Base-by-base conservation (phyloP, 73 alveolate species). In the Stentor roeselii region DNA sequence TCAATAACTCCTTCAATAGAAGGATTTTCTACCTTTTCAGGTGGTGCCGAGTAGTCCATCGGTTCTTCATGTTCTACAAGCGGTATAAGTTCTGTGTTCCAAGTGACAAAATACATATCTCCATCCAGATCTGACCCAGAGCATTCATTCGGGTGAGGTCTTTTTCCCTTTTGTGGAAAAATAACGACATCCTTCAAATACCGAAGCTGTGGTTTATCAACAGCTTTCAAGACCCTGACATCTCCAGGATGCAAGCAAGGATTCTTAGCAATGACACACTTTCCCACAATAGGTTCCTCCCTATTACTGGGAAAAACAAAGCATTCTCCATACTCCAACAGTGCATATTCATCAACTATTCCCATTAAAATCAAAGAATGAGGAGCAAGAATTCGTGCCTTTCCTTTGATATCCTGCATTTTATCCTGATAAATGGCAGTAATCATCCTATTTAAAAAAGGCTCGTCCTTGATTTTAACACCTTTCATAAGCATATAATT, bases 241-340 rank as follows among this genome's bases (percentile, higher is more conserved):
- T 95, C 98, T 50, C 98, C 99, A 40, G 99, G 99, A 78, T 93
- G 96, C 15, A 93, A 78, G 78, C 97, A 89, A 2, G 99, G 99
- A 82, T 94, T 93, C 75, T 92, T 86, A 21, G 91, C 91, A 30
- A 95, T 96, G 3, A 89, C 78, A 11, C 88, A 21, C 92, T 93
- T 36, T 87, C 82, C 36, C 88, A 39, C 78, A 76, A 39, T 31
- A 36, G 59, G 32, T 86, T 42, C 59, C 78, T 75, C 35, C 42
- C 90, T 27, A 36, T 86, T 4, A 15, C 59, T 39, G 75, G 11
- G 39, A 95, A 87, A 86, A 61, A 86, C 38, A 78, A 78, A 95
- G 3, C 89, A 92, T 82, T 93, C 92, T 75, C 93, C 94, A 35
- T 84, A 84, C 59, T 90, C 92, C 39, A 95, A 86, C 39, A 84